A percentile compares a stretch with the other conserved stretches of the same genome.
These are phyloP conservation scores for Barnettozyma pratensis DNA, from an alignment of 805 yeast genomes.

Conservation along the genomic window DNA sequence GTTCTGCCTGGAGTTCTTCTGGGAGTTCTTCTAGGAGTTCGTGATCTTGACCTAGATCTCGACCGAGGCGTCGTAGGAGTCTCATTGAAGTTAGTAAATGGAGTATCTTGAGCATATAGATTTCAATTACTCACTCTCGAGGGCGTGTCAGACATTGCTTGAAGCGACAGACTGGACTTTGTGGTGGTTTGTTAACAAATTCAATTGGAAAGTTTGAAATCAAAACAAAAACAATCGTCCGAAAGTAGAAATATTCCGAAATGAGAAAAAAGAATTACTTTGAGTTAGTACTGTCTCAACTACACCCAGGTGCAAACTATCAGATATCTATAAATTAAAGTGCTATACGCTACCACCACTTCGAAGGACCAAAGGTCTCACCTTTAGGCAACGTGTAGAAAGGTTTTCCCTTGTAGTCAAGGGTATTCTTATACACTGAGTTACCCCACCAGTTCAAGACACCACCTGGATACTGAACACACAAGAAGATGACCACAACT, in stretches of 20 bases:
- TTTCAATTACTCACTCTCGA: neutral
- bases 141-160: conserved; percentile 4
- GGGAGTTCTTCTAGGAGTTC: neutral
- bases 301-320: too few relatives aligned
- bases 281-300: too few relatives aligned
- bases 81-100: neutral
- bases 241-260: too few relatives aligned
- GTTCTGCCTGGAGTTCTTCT: conserved; percentile 14
- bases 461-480: conserved; percentile 45
- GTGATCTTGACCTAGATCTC: neutral
- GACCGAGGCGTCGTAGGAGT: conserved; percentile 2
- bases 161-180: neutral
- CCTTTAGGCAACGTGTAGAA: conserved; percentile 33
- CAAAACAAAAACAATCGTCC: neutral
- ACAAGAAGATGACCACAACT: conserved; percentile 47
- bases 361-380: conserved; percentile 10
- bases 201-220: neutral
- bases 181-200: neutral
- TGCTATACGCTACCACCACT: neutral
- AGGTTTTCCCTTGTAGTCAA: conserved; percentile 31
- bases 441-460: conserved; percentile 57
- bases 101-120: neutral
- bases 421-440: conserved; percentile 36
- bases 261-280: too few relatives aligned
- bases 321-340: too few relatives aligned